phyloP scores from a whole-genome alignment of 2,329 filamentous ascomycete species.

The Diaporthe humulicola region DNA sequence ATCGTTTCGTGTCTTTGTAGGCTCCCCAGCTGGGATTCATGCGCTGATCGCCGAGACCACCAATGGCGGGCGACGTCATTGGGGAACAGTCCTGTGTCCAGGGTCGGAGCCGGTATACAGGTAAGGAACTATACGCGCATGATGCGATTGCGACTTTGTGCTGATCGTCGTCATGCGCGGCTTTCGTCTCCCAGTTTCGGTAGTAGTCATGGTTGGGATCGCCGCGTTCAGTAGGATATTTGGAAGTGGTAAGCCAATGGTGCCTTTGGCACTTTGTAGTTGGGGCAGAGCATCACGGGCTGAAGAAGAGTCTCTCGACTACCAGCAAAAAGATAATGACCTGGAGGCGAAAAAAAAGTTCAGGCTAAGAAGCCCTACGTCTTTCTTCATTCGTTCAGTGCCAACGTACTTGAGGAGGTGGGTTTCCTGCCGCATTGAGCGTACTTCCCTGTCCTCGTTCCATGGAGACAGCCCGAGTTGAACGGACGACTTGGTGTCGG shows the following conservation, averaged over 20 bases:
- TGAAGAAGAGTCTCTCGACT: no score
- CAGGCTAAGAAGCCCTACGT: not conserved
- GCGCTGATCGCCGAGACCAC: slow-evolving; percentile 1
- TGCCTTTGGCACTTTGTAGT: not conserved
- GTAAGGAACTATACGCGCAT: not conserved
- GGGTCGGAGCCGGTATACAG: not conserved
- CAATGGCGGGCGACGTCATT: slow-evolving; percentile 19
- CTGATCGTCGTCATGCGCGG: not conserved
- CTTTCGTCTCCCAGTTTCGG: not conserved
- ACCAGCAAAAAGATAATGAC: not conserved
- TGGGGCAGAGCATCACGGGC: not conserved
- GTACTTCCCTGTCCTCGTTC: not conserved
- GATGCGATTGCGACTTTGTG: not conserved
- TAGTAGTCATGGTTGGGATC: not conserved
- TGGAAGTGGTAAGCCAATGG: not conserved
- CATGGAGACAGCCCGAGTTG: not conserved
- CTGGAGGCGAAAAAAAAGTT: not conserved
- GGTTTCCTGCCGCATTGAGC: slow-evolving; percentile 8
- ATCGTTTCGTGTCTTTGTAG: slow-evolving; percentile 2
- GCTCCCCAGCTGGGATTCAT: slow-evolving; percentile 1
- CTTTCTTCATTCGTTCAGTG: not conserved
- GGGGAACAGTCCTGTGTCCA: not conserved
- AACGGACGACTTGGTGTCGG: not conserved
- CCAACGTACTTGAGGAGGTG: not conserved
- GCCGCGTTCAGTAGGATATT: not conserved